These are phyloP conservation scores for Dioscorea alata DNA, from an alignment of 106 monocot species.

Conservation along the genomic window DNA sequence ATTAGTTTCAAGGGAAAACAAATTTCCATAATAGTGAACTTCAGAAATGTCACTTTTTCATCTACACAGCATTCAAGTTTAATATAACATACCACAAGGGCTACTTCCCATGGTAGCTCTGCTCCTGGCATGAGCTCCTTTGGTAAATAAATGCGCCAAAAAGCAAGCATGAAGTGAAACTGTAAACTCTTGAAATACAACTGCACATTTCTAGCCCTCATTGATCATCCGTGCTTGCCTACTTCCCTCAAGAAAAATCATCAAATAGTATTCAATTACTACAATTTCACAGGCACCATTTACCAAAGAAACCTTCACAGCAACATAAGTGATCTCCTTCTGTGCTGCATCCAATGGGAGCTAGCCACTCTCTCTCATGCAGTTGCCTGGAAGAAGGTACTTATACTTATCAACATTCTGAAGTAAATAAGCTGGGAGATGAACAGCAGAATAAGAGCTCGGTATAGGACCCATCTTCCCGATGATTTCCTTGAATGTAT, in stretches of 20 bases:
- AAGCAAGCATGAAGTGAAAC: neutral
- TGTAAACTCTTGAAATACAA: too few species aligned
- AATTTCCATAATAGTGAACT: slow-evolving; percentile 18
- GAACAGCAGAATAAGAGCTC: slow-evolving; percentile 53
- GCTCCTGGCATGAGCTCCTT: slow-evolving; percentile 4
- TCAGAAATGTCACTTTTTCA: slow-evolving; percentile 19
- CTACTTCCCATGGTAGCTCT: slow-evolving; percentile 6
- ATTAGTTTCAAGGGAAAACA: slow-evolving; percentile 25
- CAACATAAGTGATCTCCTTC: slow-evolving; percentile 1
- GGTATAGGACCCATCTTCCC: slow-evolving; percentile 83
- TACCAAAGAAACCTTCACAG: too few species aligned
- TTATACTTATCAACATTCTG: slow-evolving; percentile 51
- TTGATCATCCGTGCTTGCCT: too few species aligned
- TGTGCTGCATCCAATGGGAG: neutral
- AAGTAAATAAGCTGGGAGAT: slow-evolving; percentile 57
- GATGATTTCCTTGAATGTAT: slow-evolving; percentile 76
- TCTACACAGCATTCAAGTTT: slow-evolving; percentile 18
- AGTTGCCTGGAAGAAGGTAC: slow-evolving; percentile 74
- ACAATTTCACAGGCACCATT: too few species aligned
- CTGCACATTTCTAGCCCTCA: too few species aligned
- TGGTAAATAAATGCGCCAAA: slow-evolving; percentile 17
- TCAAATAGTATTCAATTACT: too few species aligned
- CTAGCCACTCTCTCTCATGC: slow-evolving; percentile 65
- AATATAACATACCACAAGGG: slow-evolving; percentile 22
- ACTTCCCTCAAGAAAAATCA: too few species aligned